These are phyloP conservation scores for Wickerhamomyces chambardii DNA, from an alignment of 805 yeast species.

Conservation along the genomic window DNA sequence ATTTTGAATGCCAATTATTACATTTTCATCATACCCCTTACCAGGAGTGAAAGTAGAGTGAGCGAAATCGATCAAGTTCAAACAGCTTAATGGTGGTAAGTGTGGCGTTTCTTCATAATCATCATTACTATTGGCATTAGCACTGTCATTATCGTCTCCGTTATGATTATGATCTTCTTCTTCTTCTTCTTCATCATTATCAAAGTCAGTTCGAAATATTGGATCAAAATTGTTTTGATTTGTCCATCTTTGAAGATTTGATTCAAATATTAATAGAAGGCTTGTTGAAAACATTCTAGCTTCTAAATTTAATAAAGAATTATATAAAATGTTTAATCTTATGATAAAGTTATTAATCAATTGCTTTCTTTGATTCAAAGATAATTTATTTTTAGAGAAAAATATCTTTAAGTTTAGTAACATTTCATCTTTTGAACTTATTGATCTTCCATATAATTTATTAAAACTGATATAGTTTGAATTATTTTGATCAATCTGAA, in stretches of 20 bases:
- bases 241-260: conserved; percentile 49
- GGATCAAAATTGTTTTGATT: conserved; percentile 30
- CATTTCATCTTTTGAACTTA: conserved; percentile 32
- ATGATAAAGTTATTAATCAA: conserved; percentile 38
- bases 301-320: conserved; percentile 54
- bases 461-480: conserved; percentile 43
- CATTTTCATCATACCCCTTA: conserved; percentile 62
- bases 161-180: conserved; percentile 14
- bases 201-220: conserved; percentile 20
- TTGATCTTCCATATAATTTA: conserved; percentile 63
- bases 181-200: conserved; percentile 21
- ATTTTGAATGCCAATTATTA: conserved; percentile 61
- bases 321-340: conserved; percentile 59
- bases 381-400: conserved; percentile 31
- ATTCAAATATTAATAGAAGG: conserved; percentile 66
- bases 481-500: too few relatives aligned
- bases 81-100: conserved; percentile 38
- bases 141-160: too few relatives aligned
- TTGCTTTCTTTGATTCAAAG: conserved; percentile 21
- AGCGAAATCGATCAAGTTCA: conserved; percentile 83
- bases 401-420: conserved; percentile 33
- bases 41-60: conserved; percentile 64
- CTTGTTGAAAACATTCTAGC: conserved; percentile 65
- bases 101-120: too few relatives aligned
- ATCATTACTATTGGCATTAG: too few relatives aligned